phyloP scores from a whole-genome alignment of 306 rosid species.

The Ceratonia siliqua region DNA sequence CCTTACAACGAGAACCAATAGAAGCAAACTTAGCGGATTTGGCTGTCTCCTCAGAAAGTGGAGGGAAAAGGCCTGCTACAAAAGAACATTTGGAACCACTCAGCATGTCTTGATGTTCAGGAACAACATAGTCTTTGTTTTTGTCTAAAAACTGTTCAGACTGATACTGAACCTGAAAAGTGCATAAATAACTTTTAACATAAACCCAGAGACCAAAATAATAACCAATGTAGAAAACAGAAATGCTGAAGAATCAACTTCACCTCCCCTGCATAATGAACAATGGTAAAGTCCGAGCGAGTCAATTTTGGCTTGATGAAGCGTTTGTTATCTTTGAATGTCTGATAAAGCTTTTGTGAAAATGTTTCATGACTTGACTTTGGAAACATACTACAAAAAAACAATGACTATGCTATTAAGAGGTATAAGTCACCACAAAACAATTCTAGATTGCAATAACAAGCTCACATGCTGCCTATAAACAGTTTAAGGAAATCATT shows the following conservation, averaged over 20 bases:
- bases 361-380: conserved; percentile 92
- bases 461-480: background rate
- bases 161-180: conserved; percentile 85
- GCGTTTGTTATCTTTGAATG: conserved; percentile 82
- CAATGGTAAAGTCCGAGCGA: conserved; percentile 77
- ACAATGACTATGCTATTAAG: conserved; percentile 31
- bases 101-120: conserved; percentile 92
- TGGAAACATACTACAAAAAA: conserved; percentile 78
- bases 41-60: conserved; percentile 74
- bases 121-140: conserved; percentile 93
- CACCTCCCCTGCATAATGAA: conserved; percentile 95
- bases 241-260: conserved; percentile 41
- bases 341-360: conserved; percentile 84
- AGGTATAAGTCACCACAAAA: background rate
- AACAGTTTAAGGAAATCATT: conserved; percentile 35
- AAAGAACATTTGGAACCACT: conserved; percentile 82
- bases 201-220: conserved; percentile 12
- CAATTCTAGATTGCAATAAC: background rate
- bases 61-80: conserved; percentile 79
- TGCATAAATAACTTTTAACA: conserved; percentile 31
- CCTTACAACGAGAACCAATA: conserved; percentile 93
- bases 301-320: conserved; percentile 92
- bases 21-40: conserved; percentile 91
- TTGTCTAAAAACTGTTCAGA: conserved; percentile 87
- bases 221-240: conserved; percentile 20